Percentiles rank a stretch among this genome's conserved stretches.
Conservation (phyloP, 352 stramenopile species). For the Phytophthora melonis region DNA sequence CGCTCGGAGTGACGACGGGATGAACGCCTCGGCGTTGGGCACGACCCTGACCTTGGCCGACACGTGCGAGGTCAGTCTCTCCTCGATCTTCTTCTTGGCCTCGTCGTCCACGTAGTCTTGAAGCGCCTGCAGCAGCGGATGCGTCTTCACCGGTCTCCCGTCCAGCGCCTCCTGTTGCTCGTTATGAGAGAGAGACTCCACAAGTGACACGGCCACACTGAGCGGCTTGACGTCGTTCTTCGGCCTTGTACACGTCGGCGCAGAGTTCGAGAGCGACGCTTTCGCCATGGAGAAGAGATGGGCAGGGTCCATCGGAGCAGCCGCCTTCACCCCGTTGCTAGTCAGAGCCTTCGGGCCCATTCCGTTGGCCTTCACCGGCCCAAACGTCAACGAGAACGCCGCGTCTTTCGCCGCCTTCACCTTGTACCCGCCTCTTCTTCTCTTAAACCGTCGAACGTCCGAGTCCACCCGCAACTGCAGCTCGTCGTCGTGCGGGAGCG, state of each 20-base stretch:
- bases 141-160: conserved; percentile 63
- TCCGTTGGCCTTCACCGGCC: conserved; percentile 31
- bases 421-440: conserved; percentile 47
- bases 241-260: conserved; percentile 10
- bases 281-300: conserved; percentile 44
- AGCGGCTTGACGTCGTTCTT: conserved; percentile 53
- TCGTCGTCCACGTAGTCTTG: conserved; percentile 74
- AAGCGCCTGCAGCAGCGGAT: conserved; percentile 71
- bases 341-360: neutral
- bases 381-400: conserved; percentile 46
- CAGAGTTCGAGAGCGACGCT: conserved; percentile 37
- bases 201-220: conserved; percentile 74
- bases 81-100: conserved; percentile 34
- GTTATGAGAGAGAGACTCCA: conserved; percentile 75
- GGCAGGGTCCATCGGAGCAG: conserved; percentile 11
- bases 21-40: conserved; percentile 49
- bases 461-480: conserved; percentile 48
- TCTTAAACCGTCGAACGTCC: conserved; percentile 70
- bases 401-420: conserved; percentile 23
- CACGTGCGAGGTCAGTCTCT: conserved; percentile 25
- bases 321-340: conserved; percentile 28
- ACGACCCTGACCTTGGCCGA: conserved; percentile 46
- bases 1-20: conserved; percentile 26
- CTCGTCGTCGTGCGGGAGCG: conserved; percentile 61
- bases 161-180: conserved; percentile 78